Base-by-base conservation (phyloP, 139 green algal genomes). In the Auxenochlorella pyrenoidosa region DNA sequence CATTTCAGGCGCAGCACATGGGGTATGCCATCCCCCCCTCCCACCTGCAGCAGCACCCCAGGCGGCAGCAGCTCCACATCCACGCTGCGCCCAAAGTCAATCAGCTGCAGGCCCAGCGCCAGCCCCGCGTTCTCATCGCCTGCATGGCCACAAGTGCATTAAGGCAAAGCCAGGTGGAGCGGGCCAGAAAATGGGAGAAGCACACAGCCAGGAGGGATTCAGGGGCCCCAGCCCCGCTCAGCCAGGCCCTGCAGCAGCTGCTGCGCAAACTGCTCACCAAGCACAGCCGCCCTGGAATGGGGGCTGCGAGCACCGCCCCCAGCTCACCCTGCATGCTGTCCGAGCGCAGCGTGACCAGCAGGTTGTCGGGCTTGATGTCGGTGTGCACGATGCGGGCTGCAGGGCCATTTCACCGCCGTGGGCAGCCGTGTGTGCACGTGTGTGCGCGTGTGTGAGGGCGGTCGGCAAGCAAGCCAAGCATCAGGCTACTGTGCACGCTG, bases 321-420 rank as follows among this genome's bases (percentile, higher is more conserved):
- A 80, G 30, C 75, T 30, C 41, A 80, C 75, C 75, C 3, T 18
- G 18, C 40, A 38, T 59, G 19, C 40, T 43, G 24, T 38, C 40
- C 10, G 22, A 1, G 6, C 26, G 36, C 65, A 89, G 66, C 47
- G n/a, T 63, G 44, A 96, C 83, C 81, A 93, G 77, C 75, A 93
- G 65, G 82, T 93, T 93, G 85, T 93, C 90, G 13, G 90, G 90
- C 81, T 93, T 93, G 68, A 93, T 90, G 83, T 93, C 90, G 34
- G 79, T 79, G 83, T 93, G 90, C 40, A 93, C 28, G 68, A 93
- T 60, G 28, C 60, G 68, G 4, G 88, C 66, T 44, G 65, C 82
- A 51, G 71, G 71, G 40, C 10, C 10, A 10, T 6, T 54, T 54
- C 47, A 6, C 6, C 47, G 10, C 47, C 47, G 8, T 18, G 47